phyloP scores from a whole-genome alignment of 306 rosid genomes.

The Dryas drummondii region DNA sequence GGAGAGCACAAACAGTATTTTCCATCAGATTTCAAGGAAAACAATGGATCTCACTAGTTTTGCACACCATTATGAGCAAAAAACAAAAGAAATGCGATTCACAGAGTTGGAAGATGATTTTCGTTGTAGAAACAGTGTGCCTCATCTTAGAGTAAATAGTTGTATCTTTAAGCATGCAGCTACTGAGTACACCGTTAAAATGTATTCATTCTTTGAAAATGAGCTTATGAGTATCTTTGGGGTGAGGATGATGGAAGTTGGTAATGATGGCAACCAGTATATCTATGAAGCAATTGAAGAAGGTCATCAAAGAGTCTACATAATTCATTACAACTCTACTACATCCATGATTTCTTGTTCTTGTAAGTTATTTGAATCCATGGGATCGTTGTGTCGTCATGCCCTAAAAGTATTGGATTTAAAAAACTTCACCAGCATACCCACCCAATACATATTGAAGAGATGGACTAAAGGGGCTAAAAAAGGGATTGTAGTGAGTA shows the following conservation, averaged over 20 bases:
- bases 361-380: constrained; percentile 22
- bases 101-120: constrained; percentile 15
- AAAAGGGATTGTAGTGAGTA: constrained; percentile 13
- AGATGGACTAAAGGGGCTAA: constrained; percentile 31
- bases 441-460: constrained; percentile 15
- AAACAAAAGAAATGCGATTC: neutral
- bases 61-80: constrained; percentile 10
- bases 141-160: neutral
- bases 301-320: constrained; percentile 7
- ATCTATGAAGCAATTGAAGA: constrained; percentile 16
- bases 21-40: constrained; percentile 12
- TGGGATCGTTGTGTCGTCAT: constrained; percentile 30
- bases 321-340: constrained; percentile 10
- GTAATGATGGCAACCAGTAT: neutral
- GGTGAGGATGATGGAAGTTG: constrained; percentile 15
- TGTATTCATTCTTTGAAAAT: constrained; percentile 13
- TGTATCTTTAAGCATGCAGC: constrained; percentile 21
- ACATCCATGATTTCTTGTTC: constrained; percentile 12
- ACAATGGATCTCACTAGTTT: constrained; percentile 3
- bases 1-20: constrained; percentile 2
- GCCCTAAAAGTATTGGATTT: constrained; percentile 23
- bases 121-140: neutral
- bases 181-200: constrained; percentile 4
- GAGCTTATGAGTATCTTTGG: constrained; percentile 22
- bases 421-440: constrained; percentile 22